phyloP scores from a whole-genome alignment of 176 grass and related monocot genomes.

The Ampelocalamus luodianensis region DNA sequence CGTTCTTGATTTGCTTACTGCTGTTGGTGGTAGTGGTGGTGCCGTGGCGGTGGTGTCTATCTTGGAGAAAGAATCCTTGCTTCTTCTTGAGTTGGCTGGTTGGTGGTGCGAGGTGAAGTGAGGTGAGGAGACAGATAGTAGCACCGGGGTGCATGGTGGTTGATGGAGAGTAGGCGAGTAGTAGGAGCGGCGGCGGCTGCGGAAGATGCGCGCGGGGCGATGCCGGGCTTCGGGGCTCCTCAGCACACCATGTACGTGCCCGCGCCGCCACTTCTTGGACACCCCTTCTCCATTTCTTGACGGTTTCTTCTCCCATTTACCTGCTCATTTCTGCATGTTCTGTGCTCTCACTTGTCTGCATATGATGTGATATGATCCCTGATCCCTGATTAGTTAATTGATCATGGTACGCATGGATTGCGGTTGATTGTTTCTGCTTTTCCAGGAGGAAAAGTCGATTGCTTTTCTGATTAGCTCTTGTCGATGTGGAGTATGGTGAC shows the following conservation, averaged over 20 bases:
- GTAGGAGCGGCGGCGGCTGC: conserved; percentile 34
- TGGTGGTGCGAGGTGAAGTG: conserved; percentile 13
- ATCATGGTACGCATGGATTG: conserved; percentile 42
- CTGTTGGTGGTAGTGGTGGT: background rate
- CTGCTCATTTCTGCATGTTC: conserved; percentile 12
- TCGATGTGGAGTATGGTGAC: conserved; percentile 24
- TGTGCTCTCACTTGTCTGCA: conserved; percentile 3
- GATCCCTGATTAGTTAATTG: conserved; percentile 24
- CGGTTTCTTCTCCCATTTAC: conserved; percentile 18
- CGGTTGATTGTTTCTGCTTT: conserved; percentile 51
- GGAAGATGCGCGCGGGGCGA: conserved; percentile 45
- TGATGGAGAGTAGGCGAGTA: conserved; percentile 61
- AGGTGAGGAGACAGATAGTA: background rate
- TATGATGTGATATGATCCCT: background rate
- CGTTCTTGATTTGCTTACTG: conserved; percentile 23
- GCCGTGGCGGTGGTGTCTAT: background rate
- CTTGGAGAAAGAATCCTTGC: conserved; percentile 7
- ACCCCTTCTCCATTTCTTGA: background rate
- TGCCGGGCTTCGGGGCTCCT: conserved; percentile 61
- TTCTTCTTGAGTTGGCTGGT: conserved; percentile 22
- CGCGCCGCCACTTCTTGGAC: conserved; percentile 12
- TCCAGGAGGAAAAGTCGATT: conserved; percentile 8
- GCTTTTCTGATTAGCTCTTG: conserved; percentile 37
- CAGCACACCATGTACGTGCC: conserved; percentile 59
- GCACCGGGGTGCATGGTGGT: conserved; percentile 11